Evolutionary conservation across 2,329 filamentous ascomycete species (phyloP), one percentile per base, ranked within the genome.

Genomic region (Epichloe sp.): DNA sequence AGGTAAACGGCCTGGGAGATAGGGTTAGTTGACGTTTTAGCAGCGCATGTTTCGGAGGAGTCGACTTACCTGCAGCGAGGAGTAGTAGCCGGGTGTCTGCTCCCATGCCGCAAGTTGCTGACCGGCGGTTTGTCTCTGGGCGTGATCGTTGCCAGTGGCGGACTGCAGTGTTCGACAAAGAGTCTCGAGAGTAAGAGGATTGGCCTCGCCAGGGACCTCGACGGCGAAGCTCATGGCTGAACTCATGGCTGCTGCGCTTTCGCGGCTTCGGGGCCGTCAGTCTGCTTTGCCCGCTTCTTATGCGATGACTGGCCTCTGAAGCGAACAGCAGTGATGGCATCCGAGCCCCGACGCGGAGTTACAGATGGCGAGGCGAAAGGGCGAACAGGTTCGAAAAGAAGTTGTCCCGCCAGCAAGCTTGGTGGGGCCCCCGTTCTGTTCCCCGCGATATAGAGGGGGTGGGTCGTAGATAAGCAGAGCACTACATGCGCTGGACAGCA

Each of bases 181-280:
- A 62, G 82, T 78, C 53, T 77, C 72, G 52, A 77, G 67, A 53
- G 68, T 81, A 55, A 90, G 71, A 50, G 86, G 85, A 58, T 76
- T 88, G 44, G 88, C 85, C 70, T 93, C 88, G 57, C 86, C 89
- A 6, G 86, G 78, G 53, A 88, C 82, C 71, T 95, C 88, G 63
- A 94, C 81, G 54, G 78, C 69, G 65, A 83, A 83, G 64, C 74
- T 79, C 84, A 88, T 88, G 61, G 54, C 64, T 52, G 54, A 83
- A 63, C 74, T 79, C 84, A 88, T 88, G 61, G 54, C 64, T 53
- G 54, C 7, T 21, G 47, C 21, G 26, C 42, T 23, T 31, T 21
- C 35, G 38, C 50, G 23, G 19, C 7, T 49, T 40, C 8, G 41
- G 35, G 37, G 6, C 34, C 47, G 47, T 19, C 31, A 3, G 47